phyloP scores from a whole-genome alignment of 371 early-diverging fungal species.

The Mortierella sp. region DNA sequence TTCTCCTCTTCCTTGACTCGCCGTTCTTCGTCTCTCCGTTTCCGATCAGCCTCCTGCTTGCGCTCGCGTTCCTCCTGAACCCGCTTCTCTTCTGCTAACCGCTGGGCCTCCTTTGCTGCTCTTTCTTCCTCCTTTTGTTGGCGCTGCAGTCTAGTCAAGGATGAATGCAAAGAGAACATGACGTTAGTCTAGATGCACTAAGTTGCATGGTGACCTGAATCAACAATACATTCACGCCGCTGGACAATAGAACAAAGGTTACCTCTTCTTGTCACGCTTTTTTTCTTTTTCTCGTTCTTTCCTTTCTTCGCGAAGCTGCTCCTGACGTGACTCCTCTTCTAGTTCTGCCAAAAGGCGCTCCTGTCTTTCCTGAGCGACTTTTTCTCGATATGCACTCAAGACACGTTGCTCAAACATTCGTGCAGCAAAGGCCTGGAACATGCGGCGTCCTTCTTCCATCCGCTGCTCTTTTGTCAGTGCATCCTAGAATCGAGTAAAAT shows the following conservation, averaged over 20 bases:
- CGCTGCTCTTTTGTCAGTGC: slow-evolving; percentile 85
- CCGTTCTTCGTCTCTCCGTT: slow-evolving; percentile 68
- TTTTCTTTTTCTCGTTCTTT: slow-evolving; percentile 78
- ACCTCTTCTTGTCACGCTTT: slow-evolving; percentile 73
- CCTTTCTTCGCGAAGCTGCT: slow-evolving; percentile 76
- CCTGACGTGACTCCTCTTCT: slow-evolving; percentile 78
- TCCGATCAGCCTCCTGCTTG: slow-evolving; percentile 65
- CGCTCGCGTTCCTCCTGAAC: slow-evolving; percentile 45
- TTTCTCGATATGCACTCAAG: slow-evolving; percentile 91
- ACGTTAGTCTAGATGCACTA: neutral
- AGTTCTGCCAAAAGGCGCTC: slow-evolving; percentile 83
- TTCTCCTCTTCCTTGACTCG: slow-evolving; percentile 64
- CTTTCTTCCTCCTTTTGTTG: slow-evolving; percentile 74
- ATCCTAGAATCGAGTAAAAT: slow-evolving; percentile 63
- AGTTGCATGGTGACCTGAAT: neutral
- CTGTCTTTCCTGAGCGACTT: slow-evolving; percentile 88
- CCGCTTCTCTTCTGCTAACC: slow-evolving; percentile 52
- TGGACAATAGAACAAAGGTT: neutral
- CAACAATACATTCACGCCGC: neutral
- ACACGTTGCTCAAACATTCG: slow-evolving; percentile 97
- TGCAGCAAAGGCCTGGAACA: slow-evolving; percentile 96
- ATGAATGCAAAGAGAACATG: neutral
- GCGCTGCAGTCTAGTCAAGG: slow-evolving; percentile 54
- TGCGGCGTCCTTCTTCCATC: slow-evolving; percentile 91
- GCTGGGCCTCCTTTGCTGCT: slow-evolving; percentile 69